Conservation (phyloP, 345 rosid species). For the Anastatica hierochuntica region DNA sequence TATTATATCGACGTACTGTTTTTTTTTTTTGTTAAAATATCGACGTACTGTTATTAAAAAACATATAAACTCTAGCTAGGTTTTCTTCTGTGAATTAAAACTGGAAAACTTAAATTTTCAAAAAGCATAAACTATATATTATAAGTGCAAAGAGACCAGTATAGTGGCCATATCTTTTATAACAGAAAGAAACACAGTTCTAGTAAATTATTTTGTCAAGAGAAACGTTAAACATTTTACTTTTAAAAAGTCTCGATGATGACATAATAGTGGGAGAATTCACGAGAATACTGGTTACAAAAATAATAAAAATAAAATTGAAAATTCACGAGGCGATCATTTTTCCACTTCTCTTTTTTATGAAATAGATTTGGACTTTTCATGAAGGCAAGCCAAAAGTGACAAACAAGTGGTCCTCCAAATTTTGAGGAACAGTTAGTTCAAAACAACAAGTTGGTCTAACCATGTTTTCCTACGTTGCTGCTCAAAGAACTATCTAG, state of each 20-base stretch:
- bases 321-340: slow-evolving; percentile 18
- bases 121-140: neutral
- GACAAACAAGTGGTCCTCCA: slow-evolving; percentile 17
- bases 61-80: too few species aligned
- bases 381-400: slow-evolving; percentile 15
- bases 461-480: too few species aligned
- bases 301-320: neutral
- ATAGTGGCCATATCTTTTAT: neutral
- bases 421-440: slow-evolving; percentile 14
- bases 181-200: neutral
- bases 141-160: too few species aligned
- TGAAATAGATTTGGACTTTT: slow-evolving; percentile 21
- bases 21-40: too few species aligned
- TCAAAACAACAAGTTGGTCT: slow-evolving; percentile 7
- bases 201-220: neutral
- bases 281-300: slow-evolving; percentile 14
- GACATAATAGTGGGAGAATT: slow-evolving; percentile 12
- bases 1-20: too few species aligned
- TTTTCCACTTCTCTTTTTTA: slow-evolving; percentile 4
- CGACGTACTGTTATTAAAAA: too few species aligned
- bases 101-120: neutral
- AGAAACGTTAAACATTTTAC: neutral
- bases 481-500: too few species aligned
- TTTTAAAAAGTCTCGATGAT: slow-evolving; percentile 2
- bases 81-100: neutral